phyloP scores from a whole-genome alignment of 2,329 filamentous ascomycete genomes.

The Neospermospora avenae region DNA sequence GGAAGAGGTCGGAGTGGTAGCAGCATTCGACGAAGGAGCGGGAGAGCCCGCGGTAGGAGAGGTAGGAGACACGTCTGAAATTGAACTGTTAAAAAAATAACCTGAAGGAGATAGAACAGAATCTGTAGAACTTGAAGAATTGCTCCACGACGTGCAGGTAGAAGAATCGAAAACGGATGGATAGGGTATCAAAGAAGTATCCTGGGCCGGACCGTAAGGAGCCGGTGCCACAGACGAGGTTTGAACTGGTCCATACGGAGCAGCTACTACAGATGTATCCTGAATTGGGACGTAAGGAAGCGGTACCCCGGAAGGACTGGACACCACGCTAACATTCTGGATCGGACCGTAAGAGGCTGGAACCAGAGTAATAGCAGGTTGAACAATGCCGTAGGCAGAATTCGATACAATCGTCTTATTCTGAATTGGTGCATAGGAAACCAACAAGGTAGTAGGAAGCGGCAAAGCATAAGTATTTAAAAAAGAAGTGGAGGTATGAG shows the following conservation, averaged over 20 bases:
- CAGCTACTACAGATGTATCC: neutral
- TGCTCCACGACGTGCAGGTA: constrained; percentile 9
- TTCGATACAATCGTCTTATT: constrained; percentile 4
- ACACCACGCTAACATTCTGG: constrained; percentile 4
- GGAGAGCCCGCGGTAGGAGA: constrained; percentile 16
- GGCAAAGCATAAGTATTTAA: neutral
- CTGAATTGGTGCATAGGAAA: neutral
- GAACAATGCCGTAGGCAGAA: neutral
- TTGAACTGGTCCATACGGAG: no score
- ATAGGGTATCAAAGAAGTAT: neutral
- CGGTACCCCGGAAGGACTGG: neutral
- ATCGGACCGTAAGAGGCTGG: neutral
- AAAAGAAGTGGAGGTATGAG: neutral
- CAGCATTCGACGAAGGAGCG: constrained; percentile 9
- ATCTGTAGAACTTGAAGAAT: constrained; percentile 15
- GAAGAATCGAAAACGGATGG: constrained; percentile 7
- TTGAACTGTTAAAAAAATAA: constrained; percentile 21
- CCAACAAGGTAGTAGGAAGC: neutral
- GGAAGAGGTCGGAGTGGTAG: constrained; percentile 11
- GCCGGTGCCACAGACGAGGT: neutral
- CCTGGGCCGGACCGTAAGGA: constrained; percentile 3
- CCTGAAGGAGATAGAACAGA: constrained; percentile 14
- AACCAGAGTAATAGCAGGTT: neutral
- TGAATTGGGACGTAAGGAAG: neutral
- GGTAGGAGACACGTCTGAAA: constrained; percentile 16